Base-by-base conservation (phyloP, 2,329 filamentous ascomycete genomes). In the Neofusicoccum parvum region DNA sequence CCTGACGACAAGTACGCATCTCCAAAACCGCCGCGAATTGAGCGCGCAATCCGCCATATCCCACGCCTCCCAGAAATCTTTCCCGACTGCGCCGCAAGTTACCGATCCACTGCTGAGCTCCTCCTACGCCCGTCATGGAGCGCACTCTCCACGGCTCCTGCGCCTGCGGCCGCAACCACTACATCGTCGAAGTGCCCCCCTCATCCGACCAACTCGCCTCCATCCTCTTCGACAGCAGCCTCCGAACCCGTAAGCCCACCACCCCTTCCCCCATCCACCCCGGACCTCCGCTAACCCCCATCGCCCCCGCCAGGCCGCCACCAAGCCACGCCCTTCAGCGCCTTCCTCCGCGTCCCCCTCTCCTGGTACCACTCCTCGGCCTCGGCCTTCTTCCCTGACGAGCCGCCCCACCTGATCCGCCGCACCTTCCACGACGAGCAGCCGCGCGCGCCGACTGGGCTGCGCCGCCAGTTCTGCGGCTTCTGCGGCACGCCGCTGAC, bases 401-500 rank as follows among this genome's bases (percentile, higher is more conserved):
- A 97, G 80, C 78, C 77, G 6, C 80, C 78, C 63, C 67, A 70
- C 48, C 77, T 74, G 64, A 83, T 83, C 71, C 80, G 80, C 62
- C 78, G 80, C 58, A 80, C 77, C 49, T 83, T 80, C 70, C 68
- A 75, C 65, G 53, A 67, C 66, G 27, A 82, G 70, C 85, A 86
- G 62, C 82, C 84, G 60, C 51, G 5, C 36, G 36, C 43, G 43
- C 62, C 39, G 10, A 12, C 53, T 23, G 15, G 41, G 17, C n/a
- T 58, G 12, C 88, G 90, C 74, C 88, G 92, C 58, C 87, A 92
- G 70, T 97, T 97, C 78, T 97, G 94, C 79, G 94, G 94, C 27
- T 96, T 91, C 80, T 97, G 94, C 76, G 94, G 94, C 62, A 96
- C 93, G 0, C 90, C 91, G 12, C 81, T 97, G 63, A 90, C 90